Evolutionary conservation across 2,329 filamentous ascomycete genomes (phyloP), one percentile per base, ranked within the genome.

Genomic region (Phaeosphaeria sp.): DNA sequence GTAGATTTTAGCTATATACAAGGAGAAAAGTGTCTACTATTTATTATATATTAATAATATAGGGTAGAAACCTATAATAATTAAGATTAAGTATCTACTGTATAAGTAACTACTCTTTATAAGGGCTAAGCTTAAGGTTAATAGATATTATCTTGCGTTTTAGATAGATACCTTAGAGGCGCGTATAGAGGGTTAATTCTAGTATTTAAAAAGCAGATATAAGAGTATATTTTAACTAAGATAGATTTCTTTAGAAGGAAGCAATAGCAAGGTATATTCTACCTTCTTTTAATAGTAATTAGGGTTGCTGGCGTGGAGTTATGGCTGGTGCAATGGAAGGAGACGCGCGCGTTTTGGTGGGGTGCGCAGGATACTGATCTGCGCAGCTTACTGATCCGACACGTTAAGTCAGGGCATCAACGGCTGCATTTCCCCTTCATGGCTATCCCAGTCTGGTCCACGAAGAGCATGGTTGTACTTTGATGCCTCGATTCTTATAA

Each of bases 21-120:
- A 39, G 33, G 22, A 57, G 50, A 30, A 57, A 20, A 46, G 5
- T 23, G 49, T 55, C 56, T 52, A 48, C 52, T 23, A 55, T 55
- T 22, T 21, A 21, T 52, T 25, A 23, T 42, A 59, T 25, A 30
- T 52, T 10, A n/a, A 55, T 55, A 11, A 55, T 46, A 21, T 46
- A 11, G 18, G 43, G 43, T 5, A 50, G 50, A 56, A 55, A 59
- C 42, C 56, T 20, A 21, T 47, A 47, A 30, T 18, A 17, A 43
- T 55, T 36, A 48, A 61, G 55, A 39, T 50, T 43, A 52, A 62
- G 54, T 33, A 59, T 63, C 52, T 25, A 63, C 30, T 58, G 33
- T 6, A 63, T 25, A 36, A 61, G 52, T 20, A 48, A 50, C 52
- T 60, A 41, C 58, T 63, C 52, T 44, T 63, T 20, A 27, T 21